Evolutionary conservation across 1,284 basidiomycete genomes (phyloP), one percentile per base, ranked within the genome.

Genomic region (Acaromyces ingoldii): DNA sequence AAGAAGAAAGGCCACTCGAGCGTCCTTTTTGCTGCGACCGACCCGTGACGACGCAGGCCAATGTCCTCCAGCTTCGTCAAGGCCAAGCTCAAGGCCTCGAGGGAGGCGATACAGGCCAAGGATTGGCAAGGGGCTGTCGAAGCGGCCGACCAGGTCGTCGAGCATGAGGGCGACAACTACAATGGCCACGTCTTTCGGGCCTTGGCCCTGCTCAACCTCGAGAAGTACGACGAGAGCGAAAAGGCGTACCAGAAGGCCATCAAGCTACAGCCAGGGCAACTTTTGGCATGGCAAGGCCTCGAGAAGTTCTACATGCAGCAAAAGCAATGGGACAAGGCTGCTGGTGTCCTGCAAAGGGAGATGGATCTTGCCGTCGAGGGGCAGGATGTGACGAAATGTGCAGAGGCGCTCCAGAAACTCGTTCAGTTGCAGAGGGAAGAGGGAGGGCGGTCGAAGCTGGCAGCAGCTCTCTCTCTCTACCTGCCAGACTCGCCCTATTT

Each of bases 401-500:
- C 87, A 0, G 87, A 89, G 66, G 78, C 80, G 0, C 73, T 93
- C 37, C 87, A 91, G 70, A 87, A 85, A 61, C 78, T 89, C 33
- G 77, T 95, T n/a, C 80, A 83, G 2, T 69, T 85, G 2, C 81
- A 83, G 24, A 79, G 84, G 15, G 78, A 82, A 42, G 80, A 84
- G 55, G 87, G 87, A 0, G 81, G 81, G 2, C 78, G 79, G 28
- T 71, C 79, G 46, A 80, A 89, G 76, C 87, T 86, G 60, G 50
- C 51, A 45, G 33, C 10, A 53, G 52, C 17, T 0, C 79, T 97
- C 9, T 80, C 80, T 3, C 79, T 87, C 26, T 79, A 91, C 9
- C 82, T 96, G 4, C 88, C 89, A 0, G 82, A 82, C 9, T 92
- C 91, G 6, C 78, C 82, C 0, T 78, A 86, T 25, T 86, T 86